Evolutionary conservation across 345 rosid genomes (phyloP).

Genomic region (Dipteronia sinensis): DNA sequence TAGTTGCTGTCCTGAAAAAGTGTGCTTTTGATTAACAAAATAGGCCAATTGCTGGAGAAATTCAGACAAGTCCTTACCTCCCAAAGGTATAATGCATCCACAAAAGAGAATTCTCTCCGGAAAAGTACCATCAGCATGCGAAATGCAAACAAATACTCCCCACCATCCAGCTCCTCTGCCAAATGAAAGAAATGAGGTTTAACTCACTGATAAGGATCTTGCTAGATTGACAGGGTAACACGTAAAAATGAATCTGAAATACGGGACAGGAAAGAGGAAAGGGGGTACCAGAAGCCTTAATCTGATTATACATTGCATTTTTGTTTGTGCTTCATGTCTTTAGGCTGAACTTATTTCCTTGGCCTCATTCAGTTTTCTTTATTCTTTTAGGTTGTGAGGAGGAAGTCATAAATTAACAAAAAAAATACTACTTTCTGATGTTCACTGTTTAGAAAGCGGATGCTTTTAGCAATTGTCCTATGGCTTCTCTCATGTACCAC

Average conservation of each 20-base stretch:
- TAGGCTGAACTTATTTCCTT: no score
- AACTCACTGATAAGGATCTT: background rate
- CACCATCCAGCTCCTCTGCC: slow-evolving; percentile 90
- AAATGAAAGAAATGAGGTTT: slow-evolving; percentile 21
- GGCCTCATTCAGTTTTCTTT: no score
- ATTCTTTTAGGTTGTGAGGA: no score
- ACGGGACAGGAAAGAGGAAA: background rate
- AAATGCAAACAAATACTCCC: slow-evolving; percentile 90
- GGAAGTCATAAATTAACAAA: no score
- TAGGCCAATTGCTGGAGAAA: background rate
- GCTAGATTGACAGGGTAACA: background rate
- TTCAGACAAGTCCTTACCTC: slow-evolving; percentile 60
- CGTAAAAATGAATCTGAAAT: background rate
- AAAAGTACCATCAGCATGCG: slow-evolving; percentile 98
- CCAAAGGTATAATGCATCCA: slow-evolving; percentile 88
- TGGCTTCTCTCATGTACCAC: no score
- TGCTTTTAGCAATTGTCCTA: no score
- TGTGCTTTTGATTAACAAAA: slow-evolving; percentile 2
- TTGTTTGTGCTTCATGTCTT: no score
- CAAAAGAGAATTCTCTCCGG: slow-evolving; percentile 91
- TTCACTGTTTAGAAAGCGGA: no score
- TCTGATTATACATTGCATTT: background rate
- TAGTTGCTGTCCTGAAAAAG: slow-evolving; percentile 5
- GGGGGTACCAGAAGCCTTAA: background rate
- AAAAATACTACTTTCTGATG: no score